Conservation (phyloP, 2,329 filamentous ascomycete genomes). For the Aureobasidium subglaciale region DNA sequence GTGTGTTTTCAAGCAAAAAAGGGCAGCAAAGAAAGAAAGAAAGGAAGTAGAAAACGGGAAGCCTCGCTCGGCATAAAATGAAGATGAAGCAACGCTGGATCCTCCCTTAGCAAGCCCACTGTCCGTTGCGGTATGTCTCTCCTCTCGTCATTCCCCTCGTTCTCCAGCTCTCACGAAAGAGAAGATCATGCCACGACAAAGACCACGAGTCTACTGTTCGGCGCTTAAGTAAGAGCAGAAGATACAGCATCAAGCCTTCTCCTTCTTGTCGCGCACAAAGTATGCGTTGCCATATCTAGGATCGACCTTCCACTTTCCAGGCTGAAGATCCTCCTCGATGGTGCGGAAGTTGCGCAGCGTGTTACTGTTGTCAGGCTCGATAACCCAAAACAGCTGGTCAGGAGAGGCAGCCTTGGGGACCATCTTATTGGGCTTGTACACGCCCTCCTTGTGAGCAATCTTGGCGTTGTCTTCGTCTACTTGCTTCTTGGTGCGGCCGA, state of each 20-base stretch:
- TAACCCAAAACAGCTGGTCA: constrained; percentile 31
- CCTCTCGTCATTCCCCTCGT: background rate
- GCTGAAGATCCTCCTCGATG: constrained; percentile 27
- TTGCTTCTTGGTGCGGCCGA: constrained; percentile 31
- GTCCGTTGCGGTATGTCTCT: background rate
- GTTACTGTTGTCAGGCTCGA: constrained; percentile 26
- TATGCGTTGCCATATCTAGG: constrained; percentile 28
- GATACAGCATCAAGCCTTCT: constrained; percentile 19
- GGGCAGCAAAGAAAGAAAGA: background rate
- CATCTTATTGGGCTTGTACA: constrained; percentile 28
- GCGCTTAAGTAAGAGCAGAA: background rate
- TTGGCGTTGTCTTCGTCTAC: constrained; percentile 34
- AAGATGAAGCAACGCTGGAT: too few relatives aligned
- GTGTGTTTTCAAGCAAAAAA: background rate
- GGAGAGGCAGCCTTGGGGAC: constrained; percentile 26
- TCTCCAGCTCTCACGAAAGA: background rate
- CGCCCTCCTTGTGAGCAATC: constrained; percentile 29
- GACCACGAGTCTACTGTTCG: background rate
- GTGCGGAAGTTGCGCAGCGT: constrained; percentile 28
- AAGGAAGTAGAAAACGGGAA: background rate
- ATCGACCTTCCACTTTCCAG: constrained; percentile 30
- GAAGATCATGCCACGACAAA: background rate
- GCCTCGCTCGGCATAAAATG: too few relatives aligned
- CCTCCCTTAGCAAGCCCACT: background rate
- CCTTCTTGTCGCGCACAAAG: constrained; percentile 26